Evolutionary conservation across 1,139 yeast species (phyloP).

Genomic region (Saccharomyces hybrid): DNA sequence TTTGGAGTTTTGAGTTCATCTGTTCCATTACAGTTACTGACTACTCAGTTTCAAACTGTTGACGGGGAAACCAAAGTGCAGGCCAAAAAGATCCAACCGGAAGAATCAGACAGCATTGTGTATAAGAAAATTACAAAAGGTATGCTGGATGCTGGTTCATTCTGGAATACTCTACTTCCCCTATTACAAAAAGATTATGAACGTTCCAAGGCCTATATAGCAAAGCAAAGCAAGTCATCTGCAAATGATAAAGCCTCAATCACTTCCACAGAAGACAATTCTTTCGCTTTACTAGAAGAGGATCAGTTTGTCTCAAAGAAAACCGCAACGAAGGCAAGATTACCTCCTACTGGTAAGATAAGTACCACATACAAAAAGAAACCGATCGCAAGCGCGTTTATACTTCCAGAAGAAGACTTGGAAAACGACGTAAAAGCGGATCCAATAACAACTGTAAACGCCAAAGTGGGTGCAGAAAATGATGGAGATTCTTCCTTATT

Average conservation of each 20-base stretch:
- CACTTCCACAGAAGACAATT: slow-evolving; percentile 28
- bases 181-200: slow-evolving; percentile 47
- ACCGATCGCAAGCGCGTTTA: slow-evolving; percentile 45
- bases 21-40: slow-evolving; percentile 77
- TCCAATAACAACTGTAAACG: not conserved
- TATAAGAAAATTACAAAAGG: slow-evolving; percentile 44
- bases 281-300: slow-evolving; percentile 51
- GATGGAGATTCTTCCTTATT: not conserved
- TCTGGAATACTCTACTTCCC: slow-evolving; percentile 38
- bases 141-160: slow-evolving; percentile 53
- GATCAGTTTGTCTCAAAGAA: slow-evolving; percentile 71
- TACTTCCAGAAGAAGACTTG: slow-evolving; percentile 33
- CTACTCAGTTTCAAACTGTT: slow-evolving; percentile 60
- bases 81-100: slow-evolving; percentile 48
- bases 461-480: not conserved
- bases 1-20: slow-evolving; percentile 79
- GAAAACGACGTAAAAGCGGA: slow-evolving; percentile 5
- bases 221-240: slow-evolving; percentile 46
- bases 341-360: slow-evolving; percentile 93
- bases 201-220: slow-evolving; percentile 40
- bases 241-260: slow-evolving; percentile 37
- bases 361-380: slow-evolving; percentile 56
- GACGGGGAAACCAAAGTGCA: slow-evolving; percentile 42
- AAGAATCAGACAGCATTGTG: slow-evolving; percentile 51
- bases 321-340: slow-evolving; percentile 68